phyloP scores from a whole-genome alignment of 495 filamentous ascomycete genomes.

The Xylaria venustula region DNA sequence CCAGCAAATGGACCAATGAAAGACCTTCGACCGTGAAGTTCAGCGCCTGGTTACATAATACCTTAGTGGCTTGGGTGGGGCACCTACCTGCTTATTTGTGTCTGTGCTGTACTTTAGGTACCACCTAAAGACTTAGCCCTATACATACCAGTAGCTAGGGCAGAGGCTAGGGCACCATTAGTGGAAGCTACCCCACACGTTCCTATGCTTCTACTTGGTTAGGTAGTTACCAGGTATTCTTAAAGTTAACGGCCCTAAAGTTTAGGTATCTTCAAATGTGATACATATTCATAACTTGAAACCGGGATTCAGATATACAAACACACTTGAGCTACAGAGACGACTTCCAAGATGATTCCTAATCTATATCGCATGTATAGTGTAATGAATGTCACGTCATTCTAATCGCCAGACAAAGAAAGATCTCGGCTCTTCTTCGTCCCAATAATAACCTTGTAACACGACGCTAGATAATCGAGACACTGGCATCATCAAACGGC shows the following conservation, averaged over 20 bases:
- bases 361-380: background rate
- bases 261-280: no score
- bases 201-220: background rate
- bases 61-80: background rate
- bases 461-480: constrained; percentile 4
- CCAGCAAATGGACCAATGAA: constrained; percentile 2
- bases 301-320: background rate
- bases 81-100: background rate
- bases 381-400: constrained; percentile 4
- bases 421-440: background rate
- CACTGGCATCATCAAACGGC: background rate
- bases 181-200: background rate
- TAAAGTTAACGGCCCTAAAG: no score
- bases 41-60: background rate
- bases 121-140: background rate
- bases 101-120: background rate
- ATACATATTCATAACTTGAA: background rate
- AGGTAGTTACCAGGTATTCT: no score
- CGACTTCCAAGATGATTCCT: background rate
- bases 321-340: no score
- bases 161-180: no score
- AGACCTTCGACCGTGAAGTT: background rate
- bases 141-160: background rate
- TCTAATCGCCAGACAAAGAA: background rate
- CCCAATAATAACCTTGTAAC: constrained; percentile 2